Evolutionary conservation across 371 early-diverging fungal species (phyloP).

Genomic region (Vairimorpha necatrix): DNA sequence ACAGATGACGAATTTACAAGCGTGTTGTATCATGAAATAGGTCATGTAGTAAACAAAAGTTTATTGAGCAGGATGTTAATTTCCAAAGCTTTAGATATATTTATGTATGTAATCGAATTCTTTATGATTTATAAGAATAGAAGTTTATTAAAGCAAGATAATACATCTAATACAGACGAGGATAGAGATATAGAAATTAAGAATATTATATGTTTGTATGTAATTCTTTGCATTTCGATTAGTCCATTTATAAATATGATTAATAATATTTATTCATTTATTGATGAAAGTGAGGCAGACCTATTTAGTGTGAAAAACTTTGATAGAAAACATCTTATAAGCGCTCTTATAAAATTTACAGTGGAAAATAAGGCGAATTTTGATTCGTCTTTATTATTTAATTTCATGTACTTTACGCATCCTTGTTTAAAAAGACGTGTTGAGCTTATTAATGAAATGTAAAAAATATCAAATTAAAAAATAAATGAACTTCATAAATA

Average conservation of each 20-base stretch:
- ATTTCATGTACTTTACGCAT: conserved; percentile 6
- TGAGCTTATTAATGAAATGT: not conserved
- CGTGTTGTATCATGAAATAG: conserved; percentile 17
- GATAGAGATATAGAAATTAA: not conserved
- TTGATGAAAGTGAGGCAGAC: conserved; percentile 7
- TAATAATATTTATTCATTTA: not conserved
- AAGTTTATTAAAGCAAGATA: not conserved
- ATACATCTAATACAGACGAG: not conserved
- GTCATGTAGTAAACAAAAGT: conserved; percentile 21
- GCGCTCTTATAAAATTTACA: not conserved
- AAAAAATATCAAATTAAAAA: no score
- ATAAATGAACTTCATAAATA: no score
- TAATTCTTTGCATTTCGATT: not conserved
- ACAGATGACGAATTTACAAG: not conserved
- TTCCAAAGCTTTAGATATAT: not conserved
- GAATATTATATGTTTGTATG: not conserved
- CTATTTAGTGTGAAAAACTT: not conserved
- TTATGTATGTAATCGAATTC: not conserved
- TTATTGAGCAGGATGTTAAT: conserved; percentile 1
- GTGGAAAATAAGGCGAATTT: not conserved
- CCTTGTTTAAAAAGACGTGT: not conserved
- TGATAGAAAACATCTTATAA: conserved; percentile 3
- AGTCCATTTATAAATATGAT: not conserved
- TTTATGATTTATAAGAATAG: not conserved
- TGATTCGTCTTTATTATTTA: not conserved